These are phyloP conservation scores for Peziza echinospora DNA, from an alignment of 495 filamentous ascomycete species.

Conservation along the genomic window DNA sequence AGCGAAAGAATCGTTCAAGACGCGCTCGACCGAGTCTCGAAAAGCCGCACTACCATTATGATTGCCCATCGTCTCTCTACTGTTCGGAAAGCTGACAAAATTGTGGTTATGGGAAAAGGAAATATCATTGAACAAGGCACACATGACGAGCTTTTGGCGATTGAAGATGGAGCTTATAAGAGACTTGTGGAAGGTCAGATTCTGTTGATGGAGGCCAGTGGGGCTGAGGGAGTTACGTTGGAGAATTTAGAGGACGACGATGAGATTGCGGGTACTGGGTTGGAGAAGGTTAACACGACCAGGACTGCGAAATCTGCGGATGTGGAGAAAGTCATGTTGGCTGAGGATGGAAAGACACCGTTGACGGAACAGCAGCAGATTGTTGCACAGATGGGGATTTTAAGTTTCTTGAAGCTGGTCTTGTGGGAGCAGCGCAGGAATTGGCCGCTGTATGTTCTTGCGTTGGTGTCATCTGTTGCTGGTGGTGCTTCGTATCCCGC, in stretches of 20 bases:
- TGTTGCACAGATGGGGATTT: slow-evolving; percentile 18
- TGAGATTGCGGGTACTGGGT: slow-evolving; percentile 20
- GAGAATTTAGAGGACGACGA: slow-evolving; percentile 8
- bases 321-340: no score
- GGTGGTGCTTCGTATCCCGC: slow-evolving; percentile 29
- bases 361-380: slow-evolving; percentile 8
- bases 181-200: slow-evolving; percentile 16
- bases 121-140: slow-evolving; percentile 48
- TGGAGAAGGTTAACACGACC: slow-evolving; percentile 24
- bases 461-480: slow-evolving; percentile 27
- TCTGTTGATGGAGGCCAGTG: slow-evolving; percentile 1
- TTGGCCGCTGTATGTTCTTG: slow-evolving; percentile 28
- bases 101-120: slow-evolving; percentile 35
- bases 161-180: slow-evolving; percentile 14
- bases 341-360: slow-evolving; percentile 13
- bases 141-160: slow-evolving; percentile 54
- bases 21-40: slow-evolving; percentile 31
- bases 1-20: slow-evolving; percentile 37
- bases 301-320: slow-evolving; percentile 2
- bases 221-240: background rate
- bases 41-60: slow-evolving; percentile 35
- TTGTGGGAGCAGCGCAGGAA: slow-evolving; percentile 27
- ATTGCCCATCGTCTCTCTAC: slow-evolving; percentile 42
- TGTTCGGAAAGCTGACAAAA: slow-evolving; percentile 43
- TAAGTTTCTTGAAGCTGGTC: slow-evolving; percentile 25